phyloP scores from a whole-genome alignment of 2,329 filamentous ascomycete species.

The Cladosporium sp. region DNA sequence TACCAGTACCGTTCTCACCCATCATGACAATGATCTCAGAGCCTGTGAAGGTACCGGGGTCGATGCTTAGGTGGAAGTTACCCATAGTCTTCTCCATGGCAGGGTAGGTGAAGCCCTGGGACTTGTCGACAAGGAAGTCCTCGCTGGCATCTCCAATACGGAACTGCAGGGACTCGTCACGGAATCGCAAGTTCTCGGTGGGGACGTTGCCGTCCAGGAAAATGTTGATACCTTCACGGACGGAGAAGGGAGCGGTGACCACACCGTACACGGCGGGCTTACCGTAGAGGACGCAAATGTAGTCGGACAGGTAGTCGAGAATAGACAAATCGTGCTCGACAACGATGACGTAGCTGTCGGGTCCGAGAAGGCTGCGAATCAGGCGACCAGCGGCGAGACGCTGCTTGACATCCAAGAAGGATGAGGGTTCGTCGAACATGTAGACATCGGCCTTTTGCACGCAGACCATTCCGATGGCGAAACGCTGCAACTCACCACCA shows the following conservation, averaged over 20 bases:
- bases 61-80: slow-evolving; percentile 77
- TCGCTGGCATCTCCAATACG: slow-evolving; percentile 85
- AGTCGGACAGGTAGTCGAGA: slow-evolving; percentile 96
- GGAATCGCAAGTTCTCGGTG: slow-evolving; percentile 97
- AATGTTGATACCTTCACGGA: slow-evolving; percentile 98
- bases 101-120: slow-evolving; percentile 81
- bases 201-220: slow-evolving; percentile 98
- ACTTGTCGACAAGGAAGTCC: slow-evolving; percentile 80
- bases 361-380: slow-evolving; percentile 83
- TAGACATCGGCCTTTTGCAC: slow-evolving; percentile 97
- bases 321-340: slow-evolving; percentile 99
- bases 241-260: slow-evolving; percentile 89
- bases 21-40: slow-evolving; percentile 99
- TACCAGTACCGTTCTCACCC: slow-evolving; percentile 99
- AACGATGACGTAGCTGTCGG: slow-evolving; percentile 94
- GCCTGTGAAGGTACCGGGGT: slow-evolving; percentile 85
- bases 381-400: slow-evolving; percentile 87
- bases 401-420: slow-evolving; percentile 99
- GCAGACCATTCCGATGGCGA: slow-evolving; percentile 92
- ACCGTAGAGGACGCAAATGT: slow-evolving; percentile 95
- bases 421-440: slow-evolving; percentile 99
- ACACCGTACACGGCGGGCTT: slow-evolving; percentile 95
- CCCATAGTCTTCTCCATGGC: slow-evolving; percentile 90
- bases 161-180: slow-evolving; percentile 94
- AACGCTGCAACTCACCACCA: slow-evolving; percentile 96